phyloP scores from a whole-genome alignment of 768 basidiomycete species.

The Termitomyces sp. region DNA sequence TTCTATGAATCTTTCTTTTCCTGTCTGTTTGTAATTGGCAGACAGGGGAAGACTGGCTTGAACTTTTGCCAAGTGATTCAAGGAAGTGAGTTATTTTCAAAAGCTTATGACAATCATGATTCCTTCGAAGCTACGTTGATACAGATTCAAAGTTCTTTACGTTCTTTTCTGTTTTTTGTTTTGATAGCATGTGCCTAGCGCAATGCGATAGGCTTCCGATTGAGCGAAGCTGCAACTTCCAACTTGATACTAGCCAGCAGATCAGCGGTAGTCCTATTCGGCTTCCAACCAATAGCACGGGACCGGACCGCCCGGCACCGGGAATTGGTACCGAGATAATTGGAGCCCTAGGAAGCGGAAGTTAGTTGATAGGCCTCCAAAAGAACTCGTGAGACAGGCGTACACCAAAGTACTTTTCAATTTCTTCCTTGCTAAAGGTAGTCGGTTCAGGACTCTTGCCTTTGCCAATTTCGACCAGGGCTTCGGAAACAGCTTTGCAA shows the following conservation, averaged over 20 bases:
- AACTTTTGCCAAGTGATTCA: background rate
- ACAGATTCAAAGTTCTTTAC: background rate
- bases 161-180: background rate
- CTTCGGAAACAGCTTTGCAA: slow-evolving; percentile 30
- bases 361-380: background rate
- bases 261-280: slow-evolving; percentile 31
- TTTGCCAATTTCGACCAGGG: slow-evolving; percentile 31
- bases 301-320: slow-evolving; percentile 32
- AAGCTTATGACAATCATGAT: background rate
- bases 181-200: background rate
- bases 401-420: slow-evolving; percentile 34
- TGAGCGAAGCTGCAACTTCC: slow-evolving; percentile 26
- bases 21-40: background rate
- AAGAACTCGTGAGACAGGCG: background rate
- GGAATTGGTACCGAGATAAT: slow-evolving; percentile 31
- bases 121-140: background rate
- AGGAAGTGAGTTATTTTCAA: background rate
- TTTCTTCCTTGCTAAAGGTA: slow-evolving; percentile 39
- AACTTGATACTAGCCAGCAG: slow-evolving; percentile 34
- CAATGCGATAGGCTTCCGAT: background rate
- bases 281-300: slow-evolving; percentile 39
- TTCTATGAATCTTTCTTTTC: background rate
- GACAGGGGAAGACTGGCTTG: background rate
- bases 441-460: slow-evolving; percentile 33
- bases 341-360: slow-evolving; percentile 20